Conservation (phyloP, 1,139 yeast genomes). For the Pneumocystis wakefieldiae region DNA sequence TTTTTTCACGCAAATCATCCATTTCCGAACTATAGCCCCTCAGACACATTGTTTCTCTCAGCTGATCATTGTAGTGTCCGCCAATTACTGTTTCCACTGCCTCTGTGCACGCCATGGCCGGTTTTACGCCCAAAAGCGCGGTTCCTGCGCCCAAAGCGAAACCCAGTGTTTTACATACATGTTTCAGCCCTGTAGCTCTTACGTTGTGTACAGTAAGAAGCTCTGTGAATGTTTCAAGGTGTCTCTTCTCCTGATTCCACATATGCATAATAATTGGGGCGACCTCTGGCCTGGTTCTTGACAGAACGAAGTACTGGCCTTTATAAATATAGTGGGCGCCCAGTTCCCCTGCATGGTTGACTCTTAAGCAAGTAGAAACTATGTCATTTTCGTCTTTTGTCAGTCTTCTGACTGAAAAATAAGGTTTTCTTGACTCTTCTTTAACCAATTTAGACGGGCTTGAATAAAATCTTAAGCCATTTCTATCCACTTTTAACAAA, state of each 20-base stretch:
- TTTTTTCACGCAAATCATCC: conserved; percentile 40
- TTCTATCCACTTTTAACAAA: not conserved
- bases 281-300: conserved; percentile 44
- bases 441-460: not conserved
- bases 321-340: conserved; percentile 90
- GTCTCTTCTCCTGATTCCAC: conserved; percentile 97
- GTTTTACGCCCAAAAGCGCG: conserved; percentile 76
- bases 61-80: conserved; percentile 81
- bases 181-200: conserved; percentile 80
- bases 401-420: not conserved
- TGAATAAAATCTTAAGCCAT: not conserved
- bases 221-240: conserved; percentile 67
- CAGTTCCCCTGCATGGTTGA: conserved; percentile 34
- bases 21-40: conserved; percentile 44
- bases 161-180: conserved; percentile 88
- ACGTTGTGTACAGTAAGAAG: conserved; percentile 67
- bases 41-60: conserved; percentile 56
- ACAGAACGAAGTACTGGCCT: conserved; percentile 73
- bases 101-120: conserved; percentile 99
- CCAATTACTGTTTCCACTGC: conserved; percentile 99
- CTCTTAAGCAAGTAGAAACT: not conserved
- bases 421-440: not conserved
- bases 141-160: conserved; percentile 74
- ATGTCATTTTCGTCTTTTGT: not conserved
- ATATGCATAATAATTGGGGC: conserved; percentile 67